Evolutionary conservation across 225 moss, liverwort and hornwort genomes (phyloP).

Genomic region (Lunularia cruciata): DNA sequence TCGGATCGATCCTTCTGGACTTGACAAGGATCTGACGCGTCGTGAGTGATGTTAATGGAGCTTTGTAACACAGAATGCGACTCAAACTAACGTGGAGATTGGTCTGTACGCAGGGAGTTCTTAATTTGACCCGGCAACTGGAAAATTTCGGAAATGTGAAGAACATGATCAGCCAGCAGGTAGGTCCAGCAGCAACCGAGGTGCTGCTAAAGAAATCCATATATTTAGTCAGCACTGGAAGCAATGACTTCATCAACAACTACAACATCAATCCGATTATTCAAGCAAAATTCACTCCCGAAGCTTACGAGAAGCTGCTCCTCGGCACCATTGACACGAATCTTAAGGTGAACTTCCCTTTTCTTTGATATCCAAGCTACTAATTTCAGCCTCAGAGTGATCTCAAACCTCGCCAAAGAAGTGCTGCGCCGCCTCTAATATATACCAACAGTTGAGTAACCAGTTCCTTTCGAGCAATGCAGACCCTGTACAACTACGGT

Average conservation of each 20-base stretch:
- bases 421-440: no score
- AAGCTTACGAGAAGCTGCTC: slow-evolving; percentile 30
- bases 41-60: no score
- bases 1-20: no score
- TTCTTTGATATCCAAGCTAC: slow-evolving; percentile 44
- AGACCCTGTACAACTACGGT: slow-evolving; percentile 61
- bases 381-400: no score
- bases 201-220: slow-evolving; percentile 42
- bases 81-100: not conserved
- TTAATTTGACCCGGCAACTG: slow-evolving; percentile 51
- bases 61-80: not conserved
- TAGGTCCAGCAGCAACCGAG: slow-evolving; percentile 46
- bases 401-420: no score
- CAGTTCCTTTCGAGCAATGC: slow-evolving; percentile 25
- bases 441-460: no score
- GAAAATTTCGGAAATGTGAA: slow-evolving; percentile 51
- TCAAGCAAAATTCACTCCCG: slow-evolving; percentile 28
- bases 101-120: slow-evolving; percentile 29
- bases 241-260: slow-evolving; percentile 83
- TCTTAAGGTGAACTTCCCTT: slow-evolving; percentile 29
- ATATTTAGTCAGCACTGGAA: slow-evolving; percentile 58
- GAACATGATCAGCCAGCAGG: slow-evolving; percentile 42
- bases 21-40: not conserved
- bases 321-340: slow-evolving; percentile 20
- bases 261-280: slow-evolving; percentile 53